Conservation (phyloP, 768 basidiomycete genomes). For the Sarcomyxa edulis region DNA sequence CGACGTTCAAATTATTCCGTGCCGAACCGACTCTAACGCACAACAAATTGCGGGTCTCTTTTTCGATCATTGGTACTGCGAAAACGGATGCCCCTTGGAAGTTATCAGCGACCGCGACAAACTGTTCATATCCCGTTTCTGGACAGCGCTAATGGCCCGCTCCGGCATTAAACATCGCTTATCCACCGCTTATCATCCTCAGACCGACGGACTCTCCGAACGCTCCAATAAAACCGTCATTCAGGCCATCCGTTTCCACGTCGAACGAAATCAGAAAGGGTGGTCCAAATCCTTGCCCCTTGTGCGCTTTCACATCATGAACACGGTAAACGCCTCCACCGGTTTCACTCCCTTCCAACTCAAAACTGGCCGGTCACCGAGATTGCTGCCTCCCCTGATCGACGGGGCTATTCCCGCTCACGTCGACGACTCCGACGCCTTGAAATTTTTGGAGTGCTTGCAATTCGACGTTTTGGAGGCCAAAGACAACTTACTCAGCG, state of each 20-base stretch:
- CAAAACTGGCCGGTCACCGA: conserved; percentile 13
- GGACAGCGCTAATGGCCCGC: conserved; percentile 14
- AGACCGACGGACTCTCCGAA: too few relatives aligned
- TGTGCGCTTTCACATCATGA: conserved; percentile 17
- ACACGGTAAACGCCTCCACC: conserved; percentile 12
- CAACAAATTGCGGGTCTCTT: neutral
- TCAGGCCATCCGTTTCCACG: conserved; percentile 11
- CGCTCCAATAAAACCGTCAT: too few relatives aligned
- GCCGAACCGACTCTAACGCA: conserved; percentile 6
- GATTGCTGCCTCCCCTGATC: conserved; percentile 17
- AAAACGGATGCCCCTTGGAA: conserved; percentile 27
- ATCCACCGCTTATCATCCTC: too few relatives aligned
- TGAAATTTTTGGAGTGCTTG: conserved; percentile 2
- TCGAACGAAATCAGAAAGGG: conserved; percentile 13
- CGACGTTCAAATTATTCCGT: conserved; percentile 12
- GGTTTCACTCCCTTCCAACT: conserved; percentile 19
- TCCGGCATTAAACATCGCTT: conserved; percentile 21
- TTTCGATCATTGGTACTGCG: too few relatives aligned
- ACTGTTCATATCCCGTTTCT: conserved; percentile 26
- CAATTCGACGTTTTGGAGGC: conserved; percentile 16
- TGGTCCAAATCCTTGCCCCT: conserved; percentile 15
- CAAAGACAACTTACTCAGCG: conserved; percentile 18
- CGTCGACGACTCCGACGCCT: conserved; percentile 5
- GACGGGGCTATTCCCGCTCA: conserved; percentile 10
- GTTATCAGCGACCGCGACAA: too few relatives aligned